Base-by-base conservation (phyloP, 225 moss, liverwort and hornwort species). In the Pleurozium schreberi region DNA sequence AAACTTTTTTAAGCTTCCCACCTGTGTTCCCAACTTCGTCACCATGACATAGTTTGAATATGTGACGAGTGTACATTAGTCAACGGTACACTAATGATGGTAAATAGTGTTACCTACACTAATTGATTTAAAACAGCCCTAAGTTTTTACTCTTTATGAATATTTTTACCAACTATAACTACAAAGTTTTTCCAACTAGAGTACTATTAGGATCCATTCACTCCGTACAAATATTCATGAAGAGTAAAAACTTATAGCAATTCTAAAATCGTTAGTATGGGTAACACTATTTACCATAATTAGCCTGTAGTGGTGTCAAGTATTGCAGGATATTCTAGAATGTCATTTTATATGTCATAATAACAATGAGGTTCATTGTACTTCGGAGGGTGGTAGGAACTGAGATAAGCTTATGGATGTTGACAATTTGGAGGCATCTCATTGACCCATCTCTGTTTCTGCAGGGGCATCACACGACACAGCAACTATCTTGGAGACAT, bases 401-500 rank as follows among this genome's bases (percentile, higher is more conserved):
- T 87, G 49, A 84, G 81, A 53, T 67, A 66, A 83, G 64, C 23
- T 86, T 53, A 85, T 43, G 60, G 49, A 81, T 78, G 40, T 65
- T 67, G 2, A 20, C 45, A 81, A 19, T 69, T 61, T 69, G 13
- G 49, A 80, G 87, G 50, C 36, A 76, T 86, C 80, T 9, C 52
- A 70, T 74, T 61, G 61, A 77, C 66, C 8, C 50, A 57, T 92
- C 34, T 66, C 47, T 85, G 87, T 75, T 76, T 75, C 33, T 92
- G 59, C 93, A 97, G 97, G 97, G 98, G 97, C 88, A 96, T 99
- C 86, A 93, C 98, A 71, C 93, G 98, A 91, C 98, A 99, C 88
- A 96, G 97, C 95, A 99, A 99, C 91, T 99, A 99, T 87, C 90
- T 99, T 57, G 98, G 98, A 90, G 98, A 99, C 90, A 93, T 99